A percentile compares a stretch with the other conserved stretches of the same genome.
phyloP scores from a whole-genome alignment of 768 basidiomycete genomes.

The Leccinum uliginosum region DNA sequence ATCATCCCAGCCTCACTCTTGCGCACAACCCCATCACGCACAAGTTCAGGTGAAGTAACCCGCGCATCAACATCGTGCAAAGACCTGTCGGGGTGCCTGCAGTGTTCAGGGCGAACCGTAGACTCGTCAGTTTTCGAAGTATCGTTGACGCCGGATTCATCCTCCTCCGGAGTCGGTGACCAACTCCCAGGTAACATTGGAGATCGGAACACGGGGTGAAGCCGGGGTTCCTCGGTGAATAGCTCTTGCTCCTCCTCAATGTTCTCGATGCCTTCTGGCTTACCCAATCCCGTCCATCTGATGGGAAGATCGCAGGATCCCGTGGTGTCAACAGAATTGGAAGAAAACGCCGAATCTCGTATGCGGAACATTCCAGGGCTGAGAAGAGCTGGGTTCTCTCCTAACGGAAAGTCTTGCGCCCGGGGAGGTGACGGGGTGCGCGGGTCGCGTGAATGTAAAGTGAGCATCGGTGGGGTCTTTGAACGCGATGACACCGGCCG shows the following conservation, averaged over 20 bases:
- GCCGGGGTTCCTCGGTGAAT: slow-evolving; percentile 22
- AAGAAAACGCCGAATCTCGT: slow-evolving; percentile 63
- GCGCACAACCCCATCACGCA: slow-evolving; percentile 39
- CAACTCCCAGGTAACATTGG: slow-evolving; percentile 52
- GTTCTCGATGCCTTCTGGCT: slow-evolving; percentile 35
- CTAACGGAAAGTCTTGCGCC: slow-evolving; percentile 18
- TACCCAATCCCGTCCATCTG: slow-evolving; percentile 54
- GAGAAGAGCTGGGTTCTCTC: slow-evolving; percentile 39
- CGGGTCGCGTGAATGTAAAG: slow-evolving; percentile 28
- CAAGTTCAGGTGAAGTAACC: slow-evolving; percentile 51
- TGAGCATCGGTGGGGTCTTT: slow-evolving; percentile 38
- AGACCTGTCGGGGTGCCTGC: slow-evolving; percentile 29
- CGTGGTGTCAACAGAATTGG: slow-evolving; percentile 39
- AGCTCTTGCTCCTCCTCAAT: slow-evolving; percentile 33
- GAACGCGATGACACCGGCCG: slow-evolving; percentile 34
- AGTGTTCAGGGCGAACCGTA: slow-evolving; percentile 25
- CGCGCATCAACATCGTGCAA: slow-evolving; percentile 49
- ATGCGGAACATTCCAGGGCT: slow-evolving; percentile 50
- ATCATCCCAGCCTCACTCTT: slow-evolving; percentile 65
- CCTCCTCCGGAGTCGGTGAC: slow-evolving; percentile 51
- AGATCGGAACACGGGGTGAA: slow-evolving; percentile 24
- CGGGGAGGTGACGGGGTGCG: slow-evolving; percentile 20
- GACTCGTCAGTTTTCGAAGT: slow-evolving; percentile 25
- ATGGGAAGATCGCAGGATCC: slow-evolving; percentile 51
- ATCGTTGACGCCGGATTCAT: slow-evolving; percentile 33